Conservation (phyloP, 306 rosid genomes). For the barrel medic (Medicago truncatula) region MtrunA17r5.0-ANR NC_053049.1:41915001-41915500, state of each 20-base stretch:
- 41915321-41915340: background rate
- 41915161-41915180: constrained; percentile 9
- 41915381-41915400: constrained; percentile 14
- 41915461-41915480: background rate
- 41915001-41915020: background rate
- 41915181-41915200: constrained; percentile 15
- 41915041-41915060: background rate
- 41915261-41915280: background rate
- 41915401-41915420: constrained; percentile 12
- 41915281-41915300: constrained; percentile 2
- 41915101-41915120: background rate
- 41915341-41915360: background rate
- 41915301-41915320: background rate
- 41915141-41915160: background rate
- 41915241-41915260: background rate
- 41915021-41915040: background rate
- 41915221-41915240: background rate
- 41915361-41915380: constrained; percentile 13
- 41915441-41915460: background rate
- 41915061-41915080: background rate
- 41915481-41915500: background rate
- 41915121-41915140: background rate
- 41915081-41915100: background rate
- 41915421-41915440: background rate
- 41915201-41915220: constrained; percentile 28